phyloP scores from a whole-genome alignment of 805 yeast genomes.

The Lachancea sp. region DNA sequence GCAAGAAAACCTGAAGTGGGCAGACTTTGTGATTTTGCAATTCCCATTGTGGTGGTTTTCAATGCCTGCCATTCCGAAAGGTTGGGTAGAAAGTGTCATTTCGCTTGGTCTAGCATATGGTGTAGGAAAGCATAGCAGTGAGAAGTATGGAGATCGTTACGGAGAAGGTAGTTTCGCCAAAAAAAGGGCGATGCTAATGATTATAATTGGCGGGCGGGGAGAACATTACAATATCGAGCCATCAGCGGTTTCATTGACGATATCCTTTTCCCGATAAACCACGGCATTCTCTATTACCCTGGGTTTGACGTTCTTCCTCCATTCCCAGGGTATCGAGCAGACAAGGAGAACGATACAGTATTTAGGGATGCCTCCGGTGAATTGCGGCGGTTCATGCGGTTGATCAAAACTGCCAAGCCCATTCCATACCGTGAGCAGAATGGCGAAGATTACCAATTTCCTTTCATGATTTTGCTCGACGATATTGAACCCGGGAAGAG shows the following conservation, averaged over 20 bases:
- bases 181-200: slow-evolving; percentile 20
- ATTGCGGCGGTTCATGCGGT: slow-evolving; percentile 11
- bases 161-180: slow-evolving; percentile 25
- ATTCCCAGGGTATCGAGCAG: slow-evolving; percentile 12
- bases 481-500: slow-evolving; percentile 15
- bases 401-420: slow-evolving; percentile 11
- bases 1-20: slow-evolving; percentile 29
- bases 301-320: slow-evolving; percentile 24
- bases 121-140: slow-evolving; percentile 14
- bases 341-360: slow-evolving; percentile 5
- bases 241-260: slow-evolving; percentile 21
- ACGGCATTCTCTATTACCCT: slow-evolving; percentile 22
- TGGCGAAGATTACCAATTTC: slow-evolving; percentile 20
- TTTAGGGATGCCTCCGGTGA: slow-evolving; percentile 3
- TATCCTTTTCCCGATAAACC: slow-evolving; percentile 24
- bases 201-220: slow-evolving; percentile 16
- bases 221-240: slow-evolving; percentile 16
- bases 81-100: slow-evolving; percentile 28
- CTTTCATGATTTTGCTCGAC: slow-evolving; percentile 13
- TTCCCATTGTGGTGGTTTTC: slow-evolving; percentile 32
- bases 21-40: slow-evolving; percentile 25
- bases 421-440: slow-evolving; percentile 19
- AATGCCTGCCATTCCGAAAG: slow-evolving; percentile 31
- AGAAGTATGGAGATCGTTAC: slow-evolving; percentile 16
- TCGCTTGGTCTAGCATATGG: slow-evolving; percentile 25